Evolutionary conservation across 2,329 filamentous ascomycete species (phyloP).

Genomic region (Claviceps citrina): DNA sequence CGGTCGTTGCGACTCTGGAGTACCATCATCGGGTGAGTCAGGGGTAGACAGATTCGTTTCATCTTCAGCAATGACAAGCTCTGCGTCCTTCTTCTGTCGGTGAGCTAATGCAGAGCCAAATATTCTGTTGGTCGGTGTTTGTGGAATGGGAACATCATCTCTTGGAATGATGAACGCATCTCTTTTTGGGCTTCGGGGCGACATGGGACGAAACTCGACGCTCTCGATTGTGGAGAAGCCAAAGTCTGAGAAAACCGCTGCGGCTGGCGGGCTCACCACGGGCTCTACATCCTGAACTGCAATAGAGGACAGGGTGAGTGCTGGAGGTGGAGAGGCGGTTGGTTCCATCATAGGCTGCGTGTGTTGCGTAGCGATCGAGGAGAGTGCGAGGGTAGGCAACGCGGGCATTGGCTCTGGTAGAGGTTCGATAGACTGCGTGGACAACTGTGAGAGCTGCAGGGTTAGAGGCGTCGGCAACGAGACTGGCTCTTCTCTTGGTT

Average conservation of each 20-base stretch:
- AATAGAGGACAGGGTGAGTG: slow-evolving; percentile 23
- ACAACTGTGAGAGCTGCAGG: slow-evolving; percentile 21
- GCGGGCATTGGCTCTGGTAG: slow-evolving; percentile 13
- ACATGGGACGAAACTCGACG: slow-evolving; percentile 30
- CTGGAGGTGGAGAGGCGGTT: slow-evolving; percentile 11
- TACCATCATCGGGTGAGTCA: slow-evolving; percentile 25
- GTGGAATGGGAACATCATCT: slow-evolving; percentile 24
- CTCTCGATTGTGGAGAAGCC: slow-evolving; percentile 31
- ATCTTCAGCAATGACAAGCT: slow-evolving; percentile 47
- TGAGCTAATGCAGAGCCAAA: slow-evolving; percentile 30
- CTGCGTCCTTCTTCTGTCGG: slow-evolving; percentile 25
- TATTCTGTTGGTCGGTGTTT: slow-evolving; percentile 25
- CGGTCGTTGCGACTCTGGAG: slow-evolving; percentile 40
- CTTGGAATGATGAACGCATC: slow-evolving; percentile 42
- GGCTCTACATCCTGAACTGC: slow-evolving; percentile 24
- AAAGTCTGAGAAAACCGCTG: slow-evolving; percentile 17
- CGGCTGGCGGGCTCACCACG: slow-evolving; percentile 10
- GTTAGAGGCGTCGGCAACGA: slow-evolving; percentile 7
- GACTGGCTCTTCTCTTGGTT: slow-evolving; percentile 20
- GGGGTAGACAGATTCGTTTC: slow-evolving; percentile 41
- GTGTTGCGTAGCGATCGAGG: slow-evolving; percentile 20
- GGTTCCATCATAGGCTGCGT: slow-evolving; percentile 10
- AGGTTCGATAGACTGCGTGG: slow-evolving; percentile 23
- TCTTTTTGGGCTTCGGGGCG: slow-evolving; percentile 35
- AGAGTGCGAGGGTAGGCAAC: slow-evolving; percentile 15